Percentiles rank a stretch among this genome's conserved stretches.
These are phyloP conservation scores for Coemansia sp. DNA, from an alignment of 371 early-diverging fungal genomes.

Conservation along the genomic window DNA sequence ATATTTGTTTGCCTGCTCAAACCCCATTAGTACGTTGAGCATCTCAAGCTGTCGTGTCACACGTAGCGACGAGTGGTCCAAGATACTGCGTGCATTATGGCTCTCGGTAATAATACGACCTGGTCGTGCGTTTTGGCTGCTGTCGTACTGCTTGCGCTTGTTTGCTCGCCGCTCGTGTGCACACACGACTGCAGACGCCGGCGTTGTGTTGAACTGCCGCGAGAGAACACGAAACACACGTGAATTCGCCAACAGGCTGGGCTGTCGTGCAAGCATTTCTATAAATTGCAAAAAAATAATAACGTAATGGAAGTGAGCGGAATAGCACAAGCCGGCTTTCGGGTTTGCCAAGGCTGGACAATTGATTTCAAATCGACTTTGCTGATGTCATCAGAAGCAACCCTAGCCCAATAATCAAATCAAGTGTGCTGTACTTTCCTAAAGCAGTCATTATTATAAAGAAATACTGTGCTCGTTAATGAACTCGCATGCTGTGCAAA, in stretches of 20 bases:
- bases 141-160: neutral
- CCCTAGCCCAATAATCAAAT: too few relatives aligned
- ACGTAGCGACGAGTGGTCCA: conserved; percentile 64
- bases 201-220: neutral
- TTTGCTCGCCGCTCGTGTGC: neutral
- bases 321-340: neutral
- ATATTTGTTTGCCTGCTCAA: conserved; percentile 88
- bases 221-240: neutral
- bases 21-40: conserved; percentile 78
- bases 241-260: neutral
- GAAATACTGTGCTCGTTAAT: too few relatives aligned
- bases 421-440: too few relatives aligned
- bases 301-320: neutral
- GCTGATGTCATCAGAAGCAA: too few relatives aligned
- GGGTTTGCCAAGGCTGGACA: too few relatives aligned
- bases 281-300: neutral
- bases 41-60: conserved; percentile 81
- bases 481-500: too few relatives aligned
- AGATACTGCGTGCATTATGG: conserved; percentile 7
- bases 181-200: neutral
- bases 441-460: too few relatives aligned
- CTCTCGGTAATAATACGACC: neutral
- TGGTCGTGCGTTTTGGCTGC: too few relatives aligned
- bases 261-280: neutral
- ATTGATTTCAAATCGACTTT: too few relatives aligned